These are phyloP conservation scores for Melastoma malabathricum DNA, from an alignment of 345 rosid species.

Conservation along the genomic window DNA sequence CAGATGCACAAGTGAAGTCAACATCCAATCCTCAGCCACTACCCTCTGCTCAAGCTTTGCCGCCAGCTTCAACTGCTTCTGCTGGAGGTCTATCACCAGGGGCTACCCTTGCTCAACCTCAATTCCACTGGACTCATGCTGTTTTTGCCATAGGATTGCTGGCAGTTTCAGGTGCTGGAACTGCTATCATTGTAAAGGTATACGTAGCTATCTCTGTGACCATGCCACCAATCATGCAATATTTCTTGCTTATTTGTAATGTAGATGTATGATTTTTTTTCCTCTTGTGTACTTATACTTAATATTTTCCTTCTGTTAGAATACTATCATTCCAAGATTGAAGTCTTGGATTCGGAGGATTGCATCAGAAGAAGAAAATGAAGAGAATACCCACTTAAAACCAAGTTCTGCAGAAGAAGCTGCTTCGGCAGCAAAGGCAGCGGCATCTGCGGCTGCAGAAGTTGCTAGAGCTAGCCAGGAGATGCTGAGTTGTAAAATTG, in stretches of 20 bases:
- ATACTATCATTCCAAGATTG: slow-evolving; percentile 55
- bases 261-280: too few species aligned
- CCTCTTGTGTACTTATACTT: background rate
- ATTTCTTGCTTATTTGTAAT: too few species aligned
- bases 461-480: slow-evolving; percentile 86
- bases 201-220: too few species aligned
- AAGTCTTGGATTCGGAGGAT: slow-evolving; percentile 84
- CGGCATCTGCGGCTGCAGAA: slow-evolving; percentile 82
- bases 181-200: slow-evolving; percentile 75
- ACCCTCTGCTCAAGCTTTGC: slow-evolving; percentile 37
- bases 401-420: slow-evolving; percentile 86
- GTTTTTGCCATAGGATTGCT: slow-evolving; percentile 57
- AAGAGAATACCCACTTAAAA: slow-evolving; percentile 26
- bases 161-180: slow-evolving; percentile 85
- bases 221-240: too few species aligned
- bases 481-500: slow-evolving; percentile 47
- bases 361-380: slow-evolving; percentile 64
- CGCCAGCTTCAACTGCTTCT: slow-evolving; percentile 43
- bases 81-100: slow-evolving; percentile 23
- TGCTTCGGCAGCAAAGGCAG: slow-evolving; percentile 86
- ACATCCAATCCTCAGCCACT: slow-evolving; percentile 45
- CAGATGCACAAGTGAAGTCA: slow-evolving; percentile 43
- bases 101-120: slow-evolving; percentile 16
- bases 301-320: slow-evolving; percentile 40
- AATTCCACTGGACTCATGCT: slow-evolving; percentile 84